phyloP scores from a whole-genome alignment of 2,329 filamentous ascomycete genomes.

The Trichothecium roseum region DNA sequence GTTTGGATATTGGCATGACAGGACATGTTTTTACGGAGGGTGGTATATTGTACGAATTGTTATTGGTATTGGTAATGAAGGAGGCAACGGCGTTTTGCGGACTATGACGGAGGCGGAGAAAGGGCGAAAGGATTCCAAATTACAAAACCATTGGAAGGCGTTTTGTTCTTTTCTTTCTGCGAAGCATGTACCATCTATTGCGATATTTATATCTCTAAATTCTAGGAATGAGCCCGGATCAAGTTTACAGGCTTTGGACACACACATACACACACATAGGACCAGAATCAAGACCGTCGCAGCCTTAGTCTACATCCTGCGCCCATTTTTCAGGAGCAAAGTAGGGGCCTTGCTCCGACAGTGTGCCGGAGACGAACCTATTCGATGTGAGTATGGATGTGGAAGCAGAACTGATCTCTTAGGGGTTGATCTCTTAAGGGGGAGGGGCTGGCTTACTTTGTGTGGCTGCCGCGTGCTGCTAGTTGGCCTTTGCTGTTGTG shows the following conservation, averaged over 20 bases:
- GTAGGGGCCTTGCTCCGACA: slow-evolving; percentile 23
- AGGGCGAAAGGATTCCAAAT: not conserved
- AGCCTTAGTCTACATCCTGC: slow-evolving; percentile 20
- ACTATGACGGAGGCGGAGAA: too few species aligned
- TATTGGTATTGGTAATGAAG: too few species aligned
- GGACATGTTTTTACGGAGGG: too few species aligned
- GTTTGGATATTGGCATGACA: not conserved
- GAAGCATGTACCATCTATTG: slow-evolving; percentile 1
- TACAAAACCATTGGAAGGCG: not conserved
- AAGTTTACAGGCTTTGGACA: not conserved
- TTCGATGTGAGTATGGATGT: not conserved
- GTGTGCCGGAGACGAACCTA: slow-evolving; percentile 32
- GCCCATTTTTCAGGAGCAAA: slow-evolving; percentile 23
- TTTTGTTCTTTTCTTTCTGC: not conserved
- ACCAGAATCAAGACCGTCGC: not conserved
- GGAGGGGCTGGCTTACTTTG: slow-evolving; percentile 38
- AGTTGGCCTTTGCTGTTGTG: slow-evolving; percentile 48
- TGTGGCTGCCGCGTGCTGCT: slow-evolving; percentile 53
- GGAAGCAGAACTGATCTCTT: not conserved
- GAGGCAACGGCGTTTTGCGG: too few species aligned
- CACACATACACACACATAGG: too few species aligned
- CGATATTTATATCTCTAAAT: slow-evolving; percentile 1
- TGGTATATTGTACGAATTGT: too few species aligned
- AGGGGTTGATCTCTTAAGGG: not conserved
- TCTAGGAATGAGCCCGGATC: too few species aligned